Base-by-base conservation (phyloP, 768 basidiomycete species). In the Tulasnella sp. region DNA sequence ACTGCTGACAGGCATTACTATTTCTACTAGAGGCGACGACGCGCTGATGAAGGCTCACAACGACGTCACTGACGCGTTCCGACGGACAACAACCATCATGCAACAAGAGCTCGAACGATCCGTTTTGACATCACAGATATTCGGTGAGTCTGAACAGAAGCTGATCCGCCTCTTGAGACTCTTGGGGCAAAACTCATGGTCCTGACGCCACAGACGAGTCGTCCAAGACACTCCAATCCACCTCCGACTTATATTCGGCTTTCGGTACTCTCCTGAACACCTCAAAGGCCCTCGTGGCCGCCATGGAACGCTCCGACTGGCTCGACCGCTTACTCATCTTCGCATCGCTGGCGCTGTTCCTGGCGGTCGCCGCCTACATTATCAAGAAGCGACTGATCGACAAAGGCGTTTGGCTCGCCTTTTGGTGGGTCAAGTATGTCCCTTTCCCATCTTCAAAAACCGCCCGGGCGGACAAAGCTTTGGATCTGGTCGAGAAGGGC, bases 41-140 rank as follows among this genome's bases (percentile, higher is more conserved):
- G 78, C 78, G 0, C 77, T 99, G 11, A 92, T 92, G 84, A 82
- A 82, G 63, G 83, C 90, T n/a, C 90, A 84, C 57, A 79, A 86
- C 62, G 80, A 92, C 62, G 89, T 99, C 9, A 97, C 93, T 1
- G 85, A 87, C 21, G 82, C 89, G 2, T 74, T 98, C 8, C 82
- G 88, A 49, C 80, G 92, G 34, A 97, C 93, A 2, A 78, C 91
- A 38, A 76, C 73, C 11, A 73, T 91, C 3, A 90, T 99, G 89
- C 90, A 94, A 71, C 81, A 80, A 42, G 96, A 98, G 66, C 81
- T 99, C 2, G 89, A 97, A 66, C 80, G 83, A 22, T 92, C 89
- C 0, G 88, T 93, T 4, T 76, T 94, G 50, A 82, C 88, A 2
- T 77, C 77, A 4, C 92, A 99, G 68, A 80, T 93, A 68, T 80